Conservation (phyloP, 1,284 basidiomycete species). For the Pholiota adiposa region DNA sequence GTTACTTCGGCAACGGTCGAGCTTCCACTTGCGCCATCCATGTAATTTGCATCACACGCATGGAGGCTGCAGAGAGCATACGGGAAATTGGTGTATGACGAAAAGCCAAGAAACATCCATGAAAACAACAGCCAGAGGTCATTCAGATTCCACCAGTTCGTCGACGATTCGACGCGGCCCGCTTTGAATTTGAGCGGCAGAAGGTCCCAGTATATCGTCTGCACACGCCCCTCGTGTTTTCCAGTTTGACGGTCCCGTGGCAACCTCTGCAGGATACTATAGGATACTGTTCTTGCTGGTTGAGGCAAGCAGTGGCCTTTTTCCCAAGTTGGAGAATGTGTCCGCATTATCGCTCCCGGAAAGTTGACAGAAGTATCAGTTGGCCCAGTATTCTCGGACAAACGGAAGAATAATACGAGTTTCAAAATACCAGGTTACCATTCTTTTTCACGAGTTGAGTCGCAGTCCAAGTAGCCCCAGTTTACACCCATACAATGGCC, state of each 20-base stretch:
- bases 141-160: not conserved
- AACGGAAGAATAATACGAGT: not conserved
- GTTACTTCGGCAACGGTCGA: not conserved
- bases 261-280: too few species aligned
- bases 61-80: not conserved
- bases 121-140: not conserved
- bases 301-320: not conserved
- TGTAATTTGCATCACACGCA: not conserved
- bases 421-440: not conserved
- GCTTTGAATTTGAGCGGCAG: not conserved
- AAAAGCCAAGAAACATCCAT: not conserved
- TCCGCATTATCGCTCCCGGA: not conserved
- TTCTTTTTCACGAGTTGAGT: not conserved
- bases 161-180: not conserved
- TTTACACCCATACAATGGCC: too few species aligned
- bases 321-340: not conserved
- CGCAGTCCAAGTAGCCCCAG: not conserved
- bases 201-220: not conserved
- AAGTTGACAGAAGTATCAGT: not conserved
- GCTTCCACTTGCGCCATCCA: not conserved
- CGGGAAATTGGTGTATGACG: not conserved
- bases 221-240: not conserved
- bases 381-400: not conserved
- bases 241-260: not conserved
- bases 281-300: too few species aligned